phyloP scores from a whole-genome alignment of 345 rosid genomes.

The Melaleuca quinquenervia region DNA sequence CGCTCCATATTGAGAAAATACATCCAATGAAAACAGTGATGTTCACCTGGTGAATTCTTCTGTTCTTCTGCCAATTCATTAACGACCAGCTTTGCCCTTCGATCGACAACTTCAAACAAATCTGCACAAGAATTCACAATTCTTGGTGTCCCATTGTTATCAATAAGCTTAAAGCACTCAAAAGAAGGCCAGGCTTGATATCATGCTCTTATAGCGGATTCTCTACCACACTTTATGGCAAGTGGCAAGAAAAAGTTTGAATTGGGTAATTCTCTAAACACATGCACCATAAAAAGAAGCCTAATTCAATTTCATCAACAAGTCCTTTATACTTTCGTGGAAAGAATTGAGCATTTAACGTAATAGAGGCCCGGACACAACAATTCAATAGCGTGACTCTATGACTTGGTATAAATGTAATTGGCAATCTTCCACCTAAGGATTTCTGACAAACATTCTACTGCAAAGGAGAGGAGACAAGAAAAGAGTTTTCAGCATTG shows the following conservation, averaged over 20 bases:
- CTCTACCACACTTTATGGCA: not conserved
- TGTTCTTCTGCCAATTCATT: constrained; percentile 79
- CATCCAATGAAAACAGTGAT: not conserved
- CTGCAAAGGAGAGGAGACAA: not conserved
- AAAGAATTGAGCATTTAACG: not conserved
- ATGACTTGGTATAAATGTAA: not conserved
- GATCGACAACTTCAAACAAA: constrained; percentile 94
- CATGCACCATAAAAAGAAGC: not conserved
- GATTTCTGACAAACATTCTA: not conserved
- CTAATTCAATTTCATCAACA: not conserved
- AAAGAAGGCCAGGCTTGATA: not conserved
- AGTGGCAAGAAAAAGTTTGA: not conserved
- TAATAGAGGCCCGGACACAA: not conserved
- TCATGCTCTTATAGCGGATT: not conserved
- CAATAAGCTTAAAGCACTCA: not conserved
- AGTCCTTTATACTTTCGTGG: not conserved
- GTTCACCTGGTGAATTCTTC: constrained; percentile 46
- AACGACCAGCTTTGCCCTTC: constrained; percentile 92
- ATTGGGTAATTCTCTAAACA: not conserved
- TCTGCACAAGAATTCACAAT: constrained; percentile 23
- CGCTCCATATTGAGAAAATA: not conserved
- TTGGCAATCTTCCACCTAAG: not conserved
- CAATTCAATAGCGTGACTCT: not conserved
- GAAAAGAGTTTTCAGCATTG: not conserved
- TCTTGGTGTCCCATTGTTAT: not conserved